Percentiles rank a stretch among this genome's conserved stretches.
These are phyloP conservation scores for Apiospora koreana DNA, from an alignment of 2,329 filamentous ascomycete species.

Conservation along the genomic window DNA sequence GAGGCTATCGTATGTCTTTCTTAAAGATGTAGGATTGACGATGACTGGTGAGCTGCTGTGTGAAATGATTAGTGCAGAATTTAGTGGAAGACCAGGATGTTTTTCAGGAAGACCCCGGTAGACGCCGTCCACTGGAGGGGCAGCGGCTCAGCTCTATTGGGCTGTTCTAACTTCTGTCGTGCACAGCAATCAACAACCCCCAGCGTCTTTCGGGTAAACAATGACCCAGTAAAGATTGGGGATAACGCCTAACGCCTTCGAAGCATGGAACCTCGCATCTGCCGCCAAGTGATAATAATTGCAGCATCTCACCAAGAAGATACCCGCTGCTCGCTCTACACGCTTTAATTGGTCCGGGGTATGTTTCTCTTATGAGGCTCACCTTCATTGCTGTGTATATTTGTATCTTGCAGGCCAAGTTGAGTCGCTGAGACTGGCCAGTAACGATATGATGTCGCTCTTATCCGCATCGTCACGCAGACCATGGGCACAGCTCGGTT, in stretches of 20 bases:
- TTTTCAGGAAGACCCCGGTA: neutral
- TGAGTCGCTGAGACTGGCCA: neutral
- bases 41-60: neutral
- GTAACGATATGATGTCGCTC: neutral
- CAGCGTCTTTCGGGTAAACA: neutral
- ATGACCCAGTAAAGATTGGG: neutral
- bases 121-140: neutral
- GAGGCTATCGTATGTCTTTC: neutral
- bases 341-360: neutral
- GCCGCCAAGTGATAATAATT: neutral
- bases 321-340: neutral
- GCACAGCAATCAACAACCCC: neutral
- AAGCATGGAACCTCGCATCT: neutral
- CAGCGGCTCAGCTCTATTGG: neutral
- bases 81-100: neutral
- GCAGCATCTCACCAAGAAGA: neutral
- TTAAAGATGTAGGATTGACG: neutral
- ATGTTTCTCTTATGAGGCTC: neutral
- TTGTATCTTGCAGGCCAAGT: neutral
- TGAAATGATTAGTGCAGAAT: neutral
- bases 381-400: neutral
- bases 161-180: too few species aligned
- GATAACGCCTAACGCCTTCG: neutral
- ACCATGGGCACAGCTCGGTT: slow-evolving; percentile 20
- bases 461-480: slow-evolving; percentile 22